Base-by-base conservation (phyloP, 371 early-diverging fungal genomes). In the Batrachochytrium dendrobatidis region DNA sequence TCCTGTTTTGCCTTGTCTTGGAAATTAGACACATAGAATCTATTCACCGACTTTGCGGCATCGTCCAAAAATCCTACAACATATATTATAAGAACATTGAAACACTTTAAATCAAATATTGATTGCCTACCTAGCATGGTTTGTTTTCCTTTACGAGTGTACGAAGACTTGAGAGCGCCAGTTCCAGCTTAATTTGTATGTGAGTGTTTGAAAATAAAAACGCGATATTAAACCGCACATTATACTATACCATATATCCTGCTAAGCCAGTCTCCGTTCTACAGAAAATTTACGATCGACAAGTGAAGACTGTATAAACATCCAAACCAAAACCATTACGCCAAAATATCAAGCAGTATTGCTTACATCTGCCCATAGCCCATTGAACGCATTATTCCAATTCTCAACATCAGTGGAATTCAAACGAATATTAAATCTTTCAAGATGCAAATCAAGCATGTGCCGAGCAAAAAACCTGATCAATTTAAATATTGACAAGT, bases 211-310 rank as follows among this genome's bases (percentile, higher is more conserved):
- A 12, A 39, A n/a, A 39, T n/a, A 39, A 39, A 39, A 15, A n/a
- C 12, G 39, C 39, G 39, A 39, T 39, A 12, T 15, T 39, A n/a
- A 39, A 39, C 12, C 39, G 58, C 55, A 32, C 1, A 3, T 18
- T 15, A 49, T 6, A 5, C 3, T 25, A 12, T 55, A 56, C 64
- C 88, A 72, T 99, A 99, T 28, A 96, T 89, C 45, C 83, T 83
- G 26, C 94, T 92, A 1, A 99, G 68, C 44, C 80, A 80, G 69
- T 99, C 96, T 1, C 97, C 99, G 69, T 99, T 95, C 64, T 66
- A 35, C 6, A 1, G 29, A 53, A 10, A n/a, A n/a, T n/a, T n/a
- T n/a, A n/a, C n/a, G n/a, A n/a, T n/a, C n/a, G n/a, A 45, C 12
- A 22, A 31, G 3, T 2, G 53, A 30, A 49, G 6, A 18, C n/a